Evolutionary conservation across 805 yeast species (phyloP), one percentile per base, ranked within the genome.

Genomic region (Candida ovalis): DNA sequence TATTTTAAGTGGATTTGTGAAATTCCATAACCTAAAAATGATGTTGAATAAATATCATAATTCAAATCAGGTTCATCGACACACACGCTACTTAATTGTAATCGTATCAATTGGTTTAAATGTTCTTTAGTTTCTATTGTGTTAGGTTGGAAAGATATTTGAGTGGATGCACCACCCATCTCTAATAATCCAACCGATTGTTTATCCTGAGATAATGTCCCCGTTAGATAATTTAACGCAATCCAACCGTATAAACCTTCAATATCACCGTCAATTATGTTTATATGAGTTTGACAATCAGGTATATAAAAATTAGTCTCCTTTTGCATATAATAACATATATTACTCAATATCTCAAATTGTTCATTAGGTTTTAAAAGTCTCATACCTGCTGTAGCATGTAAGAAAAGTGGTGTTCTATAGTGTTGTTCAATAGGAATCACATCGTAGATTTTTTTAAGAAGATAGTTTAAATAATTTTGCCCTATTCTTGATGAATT

Each of bases 221-320:
- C 80, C 25, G 76, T 68, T 51, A 80, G 59, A 44, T 79, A 80
- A 58, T 84, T 84, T 23, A 82, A 61, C 0, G 86, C 75, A 8
- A 83, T 64, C 89, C 89, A 84, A 1, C 84, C 82, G 54, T 80
- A 81, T 12, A 83, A 51, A 0, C 88, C 89, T 60, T 84, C 89
- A 3, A 72, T 64, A 51, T 82, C 85, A 0, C 88, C 89, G 49
- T 79, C 80, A 7, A 84, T 75, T 12, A 80, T 72, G 51, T 78
- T 78, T 19, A 83, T 68, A 59, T 84, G 89, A 2, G 78, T 63
- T 2, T 62, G 57, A 62, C 89, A 84, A 54, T 82, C 86, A 2
- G 87, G 86, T 13, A 84, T 51, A 55, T 66, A 80, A 52, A 81
- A 80, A 33, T 74, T 71, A 1, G 81, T 75, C 33, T 78, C 68